Conservation (phyloP, 1,139 yeast species). For the Debaryomycetaceae sp. region DNA sequence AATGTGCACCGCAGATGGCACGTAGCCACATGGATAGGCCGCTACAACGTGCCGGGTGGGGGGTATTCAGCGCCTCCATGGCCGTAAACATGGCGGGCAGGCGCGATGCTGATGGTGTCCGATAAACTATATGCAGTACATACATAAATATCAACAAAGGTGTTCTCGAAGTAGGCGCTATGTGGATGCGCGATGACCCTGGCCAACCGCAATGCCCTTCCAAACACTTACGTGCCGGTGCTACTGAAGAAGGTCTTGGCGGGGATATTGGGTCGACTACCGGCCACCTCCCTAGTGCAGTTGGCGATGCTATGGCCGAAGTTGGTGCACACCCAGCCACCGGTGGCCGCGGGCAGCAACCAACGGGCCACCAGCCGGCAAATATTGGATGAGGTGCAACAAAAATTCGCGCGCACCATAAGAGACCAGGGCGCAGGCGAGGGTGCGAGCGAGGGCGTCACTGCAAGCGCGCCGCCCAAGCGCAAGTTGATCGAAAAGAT, state of each 20-base stretch:
- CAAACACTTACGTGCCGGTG: constrained; percentile 39
- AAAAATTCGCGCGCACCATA: background rate
- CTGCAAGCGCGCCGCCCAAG: constrained; percentile 39
- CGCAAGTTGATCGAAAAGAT: constrained; percentile 46
- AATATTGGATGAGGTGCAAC: constrained; percentile 16
- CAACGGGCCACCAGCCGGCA: constrained; percentile 25
- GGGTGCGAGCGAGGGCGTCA: too few relatives aligned
- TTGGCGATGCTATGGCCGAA: constrained; percentile 34
- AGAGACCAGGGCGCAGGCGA: too few relatives aligned
- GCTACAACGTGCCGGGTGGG: too few relatives aligned
- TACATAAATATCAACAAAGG: background rate
- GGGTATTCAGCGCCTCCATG: too few relatives aligned
- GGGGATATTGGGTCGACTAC: constrained; percentile 25
- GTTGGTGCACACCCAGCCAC: constrained; percentile 36
- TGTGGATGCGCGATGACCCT: too few relatives aligned
- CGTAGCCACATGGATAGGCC: too few relatives aligned
- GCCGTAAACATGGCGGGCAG: too few relatives aligned
- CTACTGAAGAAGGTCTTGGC: constrained; percentile 20
- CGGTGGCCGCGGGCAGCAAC: constrained; percentile 11
- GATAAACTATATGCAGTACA: too few relatives aligned
- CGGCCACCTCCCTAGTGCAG: constrained; percentile 32
- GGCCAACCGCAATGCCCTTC: constrained; percentile 37
- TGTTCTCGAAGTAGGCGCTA: background rate
- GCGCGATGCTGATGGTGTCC: too few relatives aligned
- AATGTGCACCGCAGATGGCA: too few relatives aligned